Conservation (phyloP, 495 filamentous ascomycete species). For the Hamigera avellanea region DNA sequence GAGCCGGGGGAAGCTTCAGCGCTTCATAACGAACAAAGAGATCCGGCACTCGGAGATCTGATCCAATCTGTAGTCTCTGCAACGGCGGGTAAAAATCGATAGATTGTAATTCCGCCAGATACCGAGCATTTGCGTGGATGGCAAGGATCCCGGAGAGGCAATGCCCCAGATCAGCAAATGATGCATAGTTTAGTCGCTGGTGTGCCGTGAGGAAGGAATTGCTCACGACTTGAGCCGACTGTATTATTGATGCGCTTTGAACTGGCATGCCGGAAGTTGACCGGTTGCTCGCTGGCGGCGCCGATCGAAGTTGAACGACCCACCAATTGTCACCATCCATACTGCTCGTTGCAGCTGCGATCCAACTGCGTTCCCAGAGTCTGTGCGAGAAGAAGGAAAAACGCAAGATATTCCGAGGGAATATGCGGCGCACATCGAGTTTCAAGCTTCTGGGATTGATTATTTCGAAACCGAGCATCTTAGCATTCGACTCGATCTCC, state of each 20-base stretch:
- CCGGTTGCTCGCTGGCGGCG: conserved; percentile 5
- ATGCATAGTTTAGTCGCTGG: conserved; percentile 12
- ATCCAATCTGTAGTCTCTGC: conserved; percentile 21
- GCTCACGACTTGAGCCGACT: conserved; percentile 19
- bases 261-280: conserved; percentile 2
- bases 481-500: conserved; percentile 49
- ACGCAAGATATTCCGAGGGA: conserved; percentile 48
- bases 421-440: conserved; percentile 47
- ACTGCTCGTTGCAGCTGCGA: conserved; percentile 54
- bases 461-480: conserved; percentile 49
- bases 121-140: conserved; percentile 30
- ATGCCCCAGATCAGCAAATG: conserved; percentile 27
- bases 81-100: conserved; percentile 22
- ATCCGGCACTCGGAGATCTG: conserved; percentile 23
- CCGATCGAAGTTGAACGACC: conserved; percentile 45
- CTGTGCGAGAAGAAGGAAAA: conserved; percentile 51
- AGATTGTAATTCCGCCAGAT: conserved; percentile 20
- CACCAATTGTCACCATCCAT: conserved; percentile 69
- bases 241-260: conserved; percentile 4
- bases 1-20: conserved; percentile 17
- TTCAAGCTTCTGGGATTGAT: conserved; percentile 38
- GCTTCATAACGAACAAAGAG: conserved; percentile 24
- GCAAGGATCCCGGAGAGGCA: conserved; percentile 28
- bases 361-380: conserved; percentile 56
- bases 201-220: conserved; percentile 12